Conservation (phyloP, 176 grass and related monocot species). For the Lolium perenne region DNA sequence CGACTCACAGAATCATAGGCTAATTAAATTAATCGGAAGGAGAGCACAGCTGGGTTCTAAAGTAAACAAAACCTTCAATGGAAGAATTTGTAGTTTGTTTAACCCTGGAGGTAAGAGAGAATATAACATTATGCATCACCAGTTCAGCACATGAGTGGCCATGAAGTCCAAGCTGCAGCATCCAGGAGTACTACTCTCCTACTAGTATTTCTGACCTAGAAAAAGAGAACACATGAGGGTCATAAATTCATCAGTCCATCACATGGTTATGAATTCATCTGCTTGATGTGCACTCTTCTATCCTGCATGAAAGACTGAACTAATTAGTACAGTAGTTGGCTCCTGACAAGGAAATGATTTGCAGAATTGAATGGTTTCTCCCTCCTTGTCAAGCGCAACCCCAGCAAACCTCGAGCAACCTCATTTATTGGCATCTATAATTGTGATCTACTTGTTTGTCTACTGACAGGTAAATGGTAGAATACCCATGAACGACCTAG, state of each 20-base stretch:
- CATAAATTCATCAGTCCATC: conserved; percentile 51
- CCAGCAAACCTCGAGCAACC: conserved; percentile 49
- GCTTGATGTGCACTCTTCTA: conserved; percentile 45
- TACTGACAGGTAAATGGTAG: conserved; percentile 22
- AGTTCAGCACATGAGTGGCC: conserved; percentile 35
- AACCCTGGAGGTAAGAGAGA: conserved; percentile 35
- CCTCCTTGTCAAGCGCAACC: conserved; percentile 41
- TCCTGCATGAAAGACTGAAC: conserved; percentile 38
- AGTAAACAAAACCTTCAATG: not conserved
- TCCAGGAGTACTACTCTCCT: not conserved
- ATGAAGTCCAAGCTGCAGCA: conserved; percentile 43
- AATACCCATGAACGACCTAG: conserved; percentile 1
- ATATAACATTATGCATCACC: conserved; percentile 26
- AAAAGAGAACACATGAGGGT: conserved; percentile 32
- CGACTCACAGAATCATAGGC: conserved; percentile 50
- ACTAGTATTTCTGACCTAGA: conserved; percentile 17
- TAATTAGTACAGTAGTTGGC: conserved; percentile 48
- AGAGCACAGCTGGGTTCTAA: conserved; percentile 1
- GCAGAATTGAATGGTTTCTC: conserved; percentile 55
- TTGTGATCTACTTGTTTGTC: conserved; percentile 46
- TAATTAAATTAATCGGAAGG: conserved; percentile 37
- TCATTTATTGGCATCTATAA: conserved; percentile 54
- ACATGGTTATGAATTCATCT: conserved; percentile 43
- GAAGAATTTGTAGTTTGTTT: conserved; percentile 37
- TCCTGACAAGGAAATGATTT: conserved; percentile 63